Conservation (phyloP, 2,329 filamentous ascomycete genomes). For the Zymoseptoria tritici region DNA sequence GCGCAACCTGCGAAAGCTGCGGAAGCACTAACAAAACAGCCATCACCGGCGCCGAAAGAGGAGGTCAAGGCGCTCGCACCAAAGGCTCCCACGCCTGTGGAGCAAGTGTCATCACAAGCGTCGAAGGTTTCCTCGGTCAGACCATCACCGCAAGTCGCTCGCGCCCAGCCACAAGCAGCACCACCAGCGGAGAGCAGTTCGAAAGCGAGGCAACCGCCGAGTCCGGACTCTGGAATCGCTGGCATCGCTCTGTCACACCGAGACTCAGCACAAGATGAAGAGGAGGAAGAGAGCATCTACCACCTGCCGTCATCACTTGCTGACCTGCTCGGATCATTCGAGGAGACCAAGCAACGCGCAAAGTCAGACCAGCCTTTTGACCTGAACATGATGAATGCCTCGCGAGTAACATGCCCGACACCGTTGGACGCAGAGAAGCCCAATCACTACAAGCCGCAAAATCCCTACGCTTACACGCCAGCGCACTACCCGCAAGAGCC, state of each 20-base stretch:
- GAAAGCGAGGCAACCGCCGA: conserved; percentile 25
- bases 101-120: conserved; percentile 2
- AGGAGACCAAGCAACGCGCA: conserved; percentile 67
- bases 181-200: conserved; percentile 3
- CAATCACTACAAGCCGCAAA: conserved; percentile 74
- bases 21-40: conserved; percentile 23
- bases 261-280: conserved; percentile 41
- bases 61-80: conserved; percentile 20
- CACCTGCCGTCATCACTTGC: conserved; percentile 83
- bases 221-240: conserved; percentile 29
- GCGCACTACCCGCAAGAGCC: conserved; percentile 88
- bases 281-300: conserved; percentile 68
- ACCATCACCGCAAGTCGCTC: conserved; percentile 31
- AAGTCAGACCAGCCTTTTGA: conserved; percentile 56
- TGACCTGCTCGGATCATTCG: conserved; percentile 86
- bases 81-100: conserved; percentile 8
- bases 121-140: conserved; percentile 22
- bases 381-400: conserved; percentile 65
- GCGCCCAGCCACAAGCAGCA: conserved; percentile 30
- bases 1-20: conserved; percentile 18
- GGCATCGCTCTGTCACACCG: conserved; percentile 44
- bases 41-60: conserved; percentile 22
- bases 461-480: conserved; percentile 64
- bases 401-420: conserved; percentile 67
- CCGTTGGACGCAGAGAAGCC: conserved; percentile 73